Evolutionary conservation across 129 eudicot genomes (phyloP).

Genomic region (Flaveria bidentis): DNA sequence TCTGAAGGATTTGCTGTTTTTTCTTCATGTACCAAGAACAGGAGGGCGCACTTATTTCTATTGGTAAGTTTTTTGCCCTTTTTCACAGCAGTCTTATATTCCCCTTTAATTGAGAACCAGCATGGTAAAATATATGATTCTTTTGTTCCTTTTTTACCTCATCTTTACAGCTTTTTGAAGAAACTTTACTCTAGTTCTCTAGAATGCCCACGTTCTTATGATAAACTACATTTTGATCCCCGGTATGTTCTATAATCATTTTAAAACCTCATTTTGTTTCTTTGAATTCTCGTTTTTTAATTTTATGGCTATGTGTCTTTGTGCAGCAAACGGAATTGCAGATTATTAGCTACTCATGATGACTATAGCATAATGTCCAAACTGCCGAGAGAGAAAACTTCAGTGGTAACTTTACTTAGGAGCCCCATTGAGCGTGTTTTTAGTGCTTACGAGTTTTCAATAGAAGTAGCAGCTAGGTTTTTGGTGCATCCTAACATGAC

Average conservation of each 20-base stretch:
- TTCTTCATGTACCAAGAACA: slow-evolving; percentile 95
- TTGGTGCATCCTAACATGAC: slow-evolving; percentile 83
- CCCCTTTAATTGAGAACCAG: slow-evolving; percentile 2
- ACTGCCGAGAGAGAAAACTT: slow-evolving; percentile 73
- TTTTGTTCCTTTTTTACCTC: not conserved
- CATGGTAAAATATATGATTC: not conserved
- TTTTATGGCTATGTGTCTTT: not conserved
- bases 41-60: slow-evolving; percentile 91
- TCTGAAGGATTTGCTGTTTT: slow-evolving; percentile 69
- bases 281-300: not conserved
- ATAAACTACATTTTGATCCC: slow-evolving; percentile 77
- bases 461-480: slow-evolving; percentile 96
- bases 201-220: slow-evolving; percentile 97
- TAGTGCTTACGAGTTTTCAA: slow-evolving; percentile 88
- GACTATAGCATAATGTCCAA: slow-evolving; percentile 91
- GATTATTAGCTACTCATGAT: slow-evolving; percentile 83
- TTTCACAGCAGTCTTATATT: not conserved
- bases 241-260: slow-evolving; percentile 47
- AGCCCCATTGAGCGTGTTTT: slow-evolving; percentile 93
- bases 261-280: not conserved
- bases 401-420: slow-evolving; percentile 85
- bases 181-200: slow-evolving; percentile 65
- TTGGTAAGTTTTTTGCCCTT: slow-evolving; percentile 44
- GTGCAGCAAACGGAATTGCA: slow-evolving; percentile 80
- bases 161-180: slow-evolving; percentile 65